Evolutionary conservation across 2,329 filamentous ascomycete species (phyloP), one percentile per base, ranked within the genome.

Genomic region (Diaporthe ampelina): DNA sequence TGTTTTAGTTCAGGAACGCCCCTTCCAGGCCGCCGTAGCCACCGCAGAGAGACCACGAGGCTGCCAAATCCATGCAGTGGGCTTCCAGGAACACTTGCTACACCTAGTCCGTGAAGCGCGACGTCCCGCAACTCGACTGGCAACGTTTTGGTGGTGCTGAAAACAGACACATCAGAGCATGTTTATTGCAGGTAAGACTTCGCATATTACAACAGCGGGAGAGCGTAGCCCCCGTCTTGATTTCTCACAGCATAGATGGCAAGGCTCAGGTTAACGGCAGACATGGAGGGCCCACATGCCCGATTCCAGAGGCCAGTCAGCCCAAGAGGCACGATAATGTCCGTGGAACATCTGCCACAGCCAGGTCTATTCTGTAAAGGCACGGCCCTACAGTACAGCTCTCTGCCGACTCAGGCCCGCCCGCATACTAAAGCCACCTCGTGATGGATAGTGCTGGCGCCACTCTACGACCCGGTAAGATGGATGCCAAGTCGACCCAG

Each of bases 1-100:
- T 52, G 45, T 52, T 37, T 52, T 67, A 67, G 63, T 52, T 13
- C 63, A 67, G 63, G 63, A 52, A 67, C 63, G 63, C 63, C 63
- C 29, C 32, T 52, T 67, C 40, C 13, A 19, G 45, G 13, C 21
- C 45, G 45, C 63, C 52, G 63, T 37, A 48, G 40, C 61, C 17
- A 48, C 26, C 61, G 48, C 43, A 32, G 43, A 65, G 19, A 52
- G 45, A 24, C 29, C 45, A 52, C 40, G 26, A 65, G 40, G 43
- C 37, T n/a, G 24, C 19, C 43, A 52, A 26, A 11, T 26, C 29
- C 32, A 35, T 40, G 21, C 59, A 50, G 26, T 19, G 21, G 59
- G 9, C 45, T 8, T 26, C 29, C 21, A 40, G 24, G 29, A 52
- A 35, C 29, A 5, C 45, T 13, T 6, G 43, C 29, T 29, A 24